Conservation (phyloP, 164 flowering plant genomes). For the Cinnamomum chago region DNA sequence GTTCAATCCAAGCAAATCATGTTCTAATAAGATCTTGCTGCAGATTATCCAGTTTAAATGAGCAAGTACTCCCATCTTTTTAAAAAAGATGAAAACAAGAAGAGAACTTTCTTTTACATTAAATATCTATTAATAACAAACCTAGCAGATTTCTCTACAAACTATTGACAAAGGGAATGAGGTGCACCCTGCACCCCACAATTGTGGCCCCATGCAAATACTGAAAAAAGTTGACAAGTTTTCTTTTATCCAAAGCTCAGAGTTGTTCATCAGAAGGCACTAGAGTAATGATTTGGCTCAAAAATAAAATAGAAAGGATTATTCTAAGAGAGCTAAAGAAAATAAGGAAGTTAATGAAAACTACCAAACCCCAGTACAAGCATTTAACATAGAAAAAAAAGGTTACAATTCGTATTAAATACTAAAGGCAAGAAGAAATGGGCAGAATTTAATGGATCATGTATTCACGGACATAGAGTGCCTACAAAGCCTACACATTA, state of each 20-base stretch:
- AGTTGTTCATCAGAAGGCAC: background rate
- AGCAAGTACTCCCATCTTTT: no score
- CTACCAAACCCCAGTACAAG: background rate
- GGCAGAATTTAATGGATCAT: background rate
- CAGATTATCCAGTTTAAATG: background rate
- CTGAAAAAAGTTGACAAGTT: background rate
- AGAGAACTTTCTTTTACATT: background rate
- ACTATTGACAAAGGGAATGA: no score
- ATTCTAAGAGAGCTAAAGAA: background rate
- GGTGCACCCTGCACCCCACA: no score
- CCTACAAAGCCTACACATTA: no score
- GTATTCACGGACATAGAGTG: background rate
- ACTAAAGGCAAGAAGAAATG: background rate
- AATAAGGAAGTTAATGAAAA: background rate
- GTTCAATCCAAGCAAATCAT: slow-evolving; percentile 7
- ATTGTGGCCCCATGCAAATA: no score
- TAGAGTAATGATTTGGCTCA: background rate
- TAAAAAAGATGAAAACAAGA: background rate
- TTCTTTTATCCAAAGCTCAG: background rate
- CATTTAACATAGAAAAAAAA: background rate
- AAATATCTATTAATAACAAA: no score
- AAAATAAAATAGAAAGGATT: background rate
- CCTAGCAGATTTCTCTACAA: no score
- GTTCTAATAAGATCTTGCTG: background rate
- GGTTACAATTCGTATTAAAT: background rate